Evolutionary conservation across 306 rosid species (phyloP).

Genomic region (Benincasa hispida): DNA sequence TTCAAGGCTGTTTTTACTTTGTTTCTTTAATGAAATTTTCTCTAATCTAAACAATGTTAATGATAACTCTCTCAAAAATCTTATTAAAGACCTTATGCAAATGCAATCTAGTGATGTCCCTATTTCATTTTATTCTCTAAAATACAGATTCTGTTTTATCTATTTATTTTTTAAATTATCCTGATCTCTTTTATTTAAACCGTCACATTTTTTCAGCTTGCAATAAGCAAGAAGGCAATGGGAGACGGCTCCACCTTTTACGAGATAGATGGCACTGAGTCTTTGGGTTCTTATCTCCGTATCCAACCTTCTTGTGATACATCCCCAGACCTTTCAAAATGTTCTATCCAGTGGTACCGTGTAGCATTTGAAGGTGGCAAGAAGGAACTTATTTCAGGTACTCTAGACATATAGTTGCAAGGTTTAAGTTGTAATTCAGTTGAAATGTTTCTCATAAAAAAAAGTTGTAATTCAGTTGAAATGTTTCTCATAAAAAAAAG

Average conservation of each 20-base stretch:
- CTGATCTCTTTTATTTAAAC: constrained; percentile 6
- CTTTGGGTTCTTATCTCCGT: constrained; percentile 64
- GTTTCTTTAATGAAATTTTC: neutral
- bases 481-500: neutral
- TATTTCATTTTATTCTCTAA: neutral
- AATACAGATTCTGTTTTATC: neutral
- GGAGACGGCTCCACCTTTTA: constrained; percentile 35
- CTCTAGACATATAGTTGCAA: neutral
- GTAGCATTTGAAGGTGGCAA: constrained; percentile 50
- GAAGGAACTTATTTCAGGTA: constrained; percentile 77
- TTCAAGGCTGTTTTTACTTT: neutral
- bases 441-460: too few relatives aligned
- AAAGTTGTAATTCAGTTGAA: neutral
- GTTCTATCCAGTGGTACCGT: constrained; percentile 78
- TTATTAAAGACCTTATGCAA: neutral
- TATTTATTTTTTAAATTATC: neutral
- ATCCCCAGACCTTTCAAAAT: constrained; percentile 47
- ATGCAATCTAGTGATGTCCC: neutral
- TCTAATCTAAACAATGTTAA: neutral
- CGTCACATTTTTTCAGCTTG: constrained; percentile 32
- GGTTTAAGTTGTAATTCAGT: neutral
- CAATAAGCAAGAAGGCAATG: constrained; percentile 44
- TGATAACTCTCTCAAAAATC: neutral
- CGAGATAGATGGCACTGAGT: constrained; percentile 68
- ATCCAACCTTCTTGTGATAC: constrained; percentile 51